Base-by-base conservation (phyloP, 331 rosid species). In the Prunus yedoensis region DNA sequence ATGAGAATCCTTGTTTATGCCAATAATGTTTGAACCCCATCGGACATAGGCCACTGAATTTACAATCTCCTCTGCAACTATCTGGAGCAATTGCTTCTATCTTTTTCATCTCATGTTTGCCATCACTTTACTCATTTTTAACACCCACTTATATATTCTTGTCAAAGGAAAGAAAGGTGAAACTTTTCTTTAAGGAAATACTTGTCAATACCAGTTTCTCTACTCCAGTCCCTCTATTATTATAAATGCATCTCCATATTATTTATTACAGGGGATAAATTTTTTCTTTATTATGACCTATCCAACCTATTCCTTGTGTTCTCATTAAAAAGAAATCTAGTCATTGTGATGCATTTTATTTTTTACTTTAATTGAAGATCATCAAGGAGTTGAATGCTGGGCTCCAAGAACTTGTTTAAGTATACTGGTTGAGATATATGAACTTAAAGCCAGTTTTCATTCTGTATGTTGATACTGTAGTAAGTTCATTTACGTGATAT, bases 351-450 rank as follows among this genome's bases (percentile, higher is more conserved):
- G 15, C 43, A 45, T 8, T 56, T 18, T 3, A 13, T 77, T 74
- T 2, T 45, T 8, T 53, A 0, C 8, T 69, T 43, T 46, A 28
- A 61, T 59, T 83, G 66, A 73, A 94, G 99, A 94, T 92, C 82
- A 90, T 92, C 84, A 92, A 92, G 83, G 99, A 92, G 83, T 94
- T 97, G 97, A 92, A 94, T 86, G 73, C 87, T 8, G 97, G 92
- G 86, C 88, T 94, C 71, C 99, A 92, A 90, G 91, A 92, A 73
- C 43, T 41, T 13, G 27, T 64, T 68, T 49, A 10, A 13, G 30
- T 68, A 49, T 43, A 8, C 30, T 27, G 73, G 23, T 49, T 49
- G 28, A 3, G 43, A 3, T 68, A 20, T 49, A 20, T 20, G 21
- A 68, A 68, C 41, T 46, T 68, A 10, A 25, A 13, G 20, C 43